phyloP scores from a whole-genome alignment of 2,329 filamentous ascomycete species.

The Pseudonectria foliicola region DNA sequence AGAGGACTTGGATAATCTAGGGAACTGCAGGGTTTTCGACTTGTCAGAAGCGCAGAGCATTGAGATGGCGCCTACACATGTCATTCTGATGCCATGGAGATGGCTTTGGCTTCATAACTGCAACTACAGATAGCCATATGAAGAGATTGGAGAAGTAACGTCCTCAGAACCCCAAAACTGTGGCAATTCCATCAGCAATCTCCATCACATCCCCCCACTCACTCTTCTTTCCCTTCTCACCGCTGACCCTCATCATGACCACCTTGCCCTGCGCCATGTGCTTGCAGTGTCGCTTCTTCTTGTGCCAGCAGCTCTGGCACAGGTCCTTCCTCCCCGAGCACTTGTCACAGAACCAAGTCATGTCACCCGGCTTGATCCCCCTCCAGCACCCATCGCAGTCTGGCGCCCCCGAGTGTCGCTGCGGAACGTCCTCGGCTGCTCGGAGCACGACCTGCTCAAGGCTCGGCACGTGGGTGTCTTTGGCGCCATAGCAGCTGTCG shows the following conservation, averaged over 20 bases:
- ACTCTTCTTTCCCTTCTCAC: slow-evolving; percentile 3
- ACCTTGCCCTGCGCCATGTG: slow-evolving; percentile 9
- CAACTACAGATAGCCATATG: too few species aligned
- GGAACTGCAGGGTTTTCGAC: too few species aligned
- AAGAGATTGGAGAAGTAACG: too few species aligned
- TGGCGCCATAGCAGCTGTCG: neutral
- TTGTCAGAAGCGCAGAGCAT: too few species aligned
- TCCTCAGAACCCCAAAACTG: too few species aligned
- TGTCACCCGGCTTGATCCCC: slow-evolving; percentile 8
- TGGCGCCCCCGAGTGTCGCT: slow-evolving; percentile 2
- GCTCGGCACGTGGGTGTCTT: too few species aligned
- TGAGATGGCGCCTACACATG: too few species aligned
- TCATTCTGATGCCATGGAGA: too few species aligned
- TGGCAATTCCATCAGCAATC: slow-evolving; percentile 1
- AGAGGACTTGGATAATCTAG: too few species aligned
- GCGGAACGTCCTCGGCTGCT: slow-evolving; percentile 1
- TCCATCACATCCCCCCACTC: slow-evolving; percentile 5
- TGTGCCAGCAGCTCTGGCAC: slow-evolving; percentile 12
- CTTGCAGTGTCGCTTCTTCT: slow-evolving; percentile 10
- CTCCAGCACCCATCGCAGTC: slow-evolving; percentile 8
- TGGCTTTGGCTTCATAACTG: too few species aligned
- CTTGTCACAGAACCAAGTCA: slow-evolving; percentile 14
- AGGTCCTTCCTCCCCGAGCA: slow-evolving; percentile 13
- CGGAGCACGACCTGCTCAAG: slow-evolving; percentile 1
- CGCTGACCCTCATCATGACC: slow-evolving; percentile 11